Evolutionary conservation across 2,329 filamentous ascomycete species (phyloP).

Genomic region (Colletotrichum tamarilloi): DNA sequence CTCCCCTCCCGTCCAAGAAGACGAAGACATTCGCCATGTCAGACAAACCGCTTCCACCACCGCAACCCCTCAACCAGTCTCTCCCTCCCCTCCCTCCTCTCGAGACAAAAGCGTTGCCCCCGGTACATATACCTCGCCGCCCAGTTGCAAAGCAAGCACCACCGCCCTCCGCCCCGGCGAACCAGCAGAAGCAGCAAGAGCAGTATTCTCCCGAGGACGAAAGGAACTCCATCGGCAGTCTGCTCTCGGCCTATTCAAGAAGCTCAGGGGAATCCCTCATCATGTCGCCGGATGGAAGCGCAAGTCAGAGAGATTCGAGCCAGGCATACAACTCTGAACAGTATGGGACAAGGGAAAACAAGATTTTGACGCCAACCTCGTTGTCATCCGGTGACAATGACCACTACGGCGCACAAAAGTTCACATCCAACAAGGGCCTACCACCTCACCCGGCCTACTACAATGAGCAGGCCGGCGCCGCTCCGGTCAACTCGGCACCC

Average conservation of each 20-base stretch:
- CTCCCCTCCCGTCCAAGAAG: slow-evolving; percentile 17
- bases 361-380: slow-evolving; percentile 11
- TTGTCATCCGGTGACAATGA: slow-evolving; percentile 25
- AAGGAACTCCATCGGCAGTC: slow-evolving; percentile 61
- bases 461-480: slow-evolving; percentile 5
- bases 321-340: slow-evolving; percentile 29
- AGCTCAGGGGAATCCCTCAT: slow-evolving; percentile 57
- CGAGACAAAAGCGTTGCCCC: slow-evolving; percentile 37
- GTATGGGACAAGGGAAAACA: slow-evolving; percentile 27
- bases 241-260: slow-evolving; percentile 66
- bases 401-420: slow-evolving; percentile 14
- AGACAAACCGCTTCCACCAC: slow-evolving; percentile 37
- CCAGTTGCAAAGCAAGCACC: slow-evolving; percentile 26
- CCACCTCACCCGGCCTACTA: slow-evolving; percentile 27
- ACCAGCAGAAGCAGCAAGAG: not conserved
- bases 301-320: slow-evolving; percentile 40
- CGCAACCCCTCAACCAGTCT: slow-evolving; percentile 43
- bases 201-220: slow-evolving; percentile 47
- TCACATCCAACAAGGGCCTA: slow-evolving; percentile 31
- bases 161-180: not conserved
- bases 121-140: slow-evolving; percentile 19
- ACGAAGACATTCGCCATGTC: slow-evolving; percentile 22
- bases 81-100: slow-evolving; percentile 42
- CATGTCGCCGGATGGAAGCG: slow-evolving; percentile 53
- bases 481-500: slow-evolving; percentile 16